Evolutionary conservation across 805 yeast species (phyloP).

Genomic region (Maudiozyma saulgeensis): DNA sequence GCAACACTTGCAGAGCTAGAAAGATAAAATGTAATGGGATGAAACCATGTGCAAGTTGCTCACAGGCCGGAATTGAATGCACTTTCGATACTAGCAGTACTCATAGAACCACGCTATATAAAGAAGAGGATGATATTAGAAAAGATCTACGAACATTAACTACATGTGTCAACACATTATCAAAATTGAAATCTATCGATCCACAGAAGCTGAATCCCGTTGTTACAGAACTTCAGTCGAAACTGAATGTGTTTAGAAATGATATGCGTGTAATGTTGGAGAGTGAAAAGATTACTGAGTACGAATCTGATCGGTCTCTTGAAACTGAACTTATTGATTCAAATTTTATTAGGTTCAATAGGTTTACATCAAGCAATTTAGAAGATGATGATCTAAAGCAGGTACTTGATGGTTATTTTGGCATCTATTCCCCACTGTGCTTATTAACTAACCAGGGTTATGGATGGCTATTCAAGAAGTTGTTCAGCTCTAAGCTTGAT

Average conservation of each 20-base stretch:
- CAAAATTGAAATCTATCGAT: background rate
- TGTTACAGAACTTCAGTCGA: constrained; percentile 2
- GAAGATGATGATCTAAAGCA: background rate
- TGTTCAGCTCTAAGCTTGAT: constrained; percentile 3
- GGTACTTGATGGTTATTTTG: constrained; percentile 4
- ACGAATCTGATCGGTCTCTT: constrained; percentile 3
- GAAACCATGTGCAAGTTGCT: constrained; percentile 42
- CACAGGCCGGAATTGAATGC: constrained; percentile 7
- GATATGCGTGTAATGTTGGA: constrained; percentile 5
- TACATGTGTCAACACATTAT: constrained; percentile 3
- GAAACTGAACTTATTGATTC: constrained; percentile 8
- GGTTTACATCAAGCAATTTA: background rate
- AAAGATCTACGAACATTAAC: constrained; percentile 4
- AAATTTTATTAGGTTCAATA: constrained; percentile 1
- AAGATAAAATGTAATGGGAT: constrained; percentile 51
- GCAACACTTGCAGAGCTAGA: constrained; percentile 45
- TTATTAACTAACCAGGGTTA: constrained; percentile 6
- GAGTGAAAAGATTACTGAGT: background rate
- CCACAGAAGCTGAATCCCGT: background rate
- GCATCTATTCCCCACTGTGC: constrained; percentile 9
- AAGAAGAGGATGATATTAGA: constrained; percentile 3
- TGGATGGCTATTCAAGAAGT: constrained; percentile 6
- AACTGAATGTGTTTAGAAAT: constrained; percentile 4
- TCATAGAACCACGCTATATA: background rate
- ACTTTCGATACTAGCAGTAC: background rate